Percentiles rank a stretch among this genome's conserved stretches.
Evolutionary conservation across 2,329 filamentous ascomycete genomes (phyloP).

Genomic region (Nothophaeocryptopus gaeumannii): DNA sequence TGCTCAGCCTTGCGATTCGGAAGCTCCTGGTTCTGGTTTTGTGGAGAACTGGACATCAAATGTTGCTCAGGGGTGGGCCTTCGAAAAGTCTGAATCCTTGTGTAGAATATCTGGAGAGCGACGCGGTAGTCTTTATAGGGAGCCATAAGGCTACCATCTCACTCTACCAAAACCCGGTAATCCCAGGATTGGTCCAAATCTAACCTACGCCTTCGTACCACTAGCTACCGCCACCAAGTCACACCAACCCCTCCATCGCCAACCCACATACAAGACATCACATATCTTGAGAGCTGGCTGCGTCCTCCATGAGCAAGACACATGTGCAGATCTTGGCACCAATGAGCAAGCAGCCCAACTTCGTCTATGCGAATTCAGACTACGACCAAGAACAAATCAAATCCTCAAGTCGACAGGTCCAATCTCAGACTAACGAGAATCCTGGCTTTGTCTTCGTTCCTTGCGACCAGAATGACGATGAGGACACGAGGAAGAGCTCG

Average conservation of each 20-base stretch:
- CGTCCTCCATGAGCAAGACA: background rate
- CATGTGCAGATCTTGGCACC: background rate
- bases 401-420: conserved; percentile 9
- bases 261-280: background rate
- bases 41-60: background rate
- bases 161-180: too few relatives aligned
- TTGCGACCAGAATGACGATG: conserved; percentile 11
- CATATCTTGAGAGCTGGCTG: background rate
- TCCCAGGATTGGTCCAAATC: too few relatives aligned
- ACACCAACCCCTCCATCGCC: background rate
- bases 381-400: conserved; percentile 18
- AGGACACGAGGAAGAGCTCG: conserved; percentile 13
- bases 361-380: conserved; percentile 22
- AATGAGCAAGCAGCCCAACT: conserved; percentile 13
- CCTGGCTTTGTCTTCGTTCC: conserved; percentile 22
- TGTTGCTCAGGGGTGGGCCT: background rate
- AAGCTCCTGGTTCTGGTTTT: background rate
- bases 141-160: too few relatives aligned
- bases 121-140: too few relatives aligned
- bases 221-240: too few relatives aligned
- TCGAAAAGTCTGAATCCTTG: too few relatives aligned
- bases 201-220: too few relatives aligned
- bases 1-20: background rate
- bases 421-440: conserved; percentile 11
- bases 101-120: too few relatives aligned